phyloP scores from a whole-genome alignment of 1,139 yeast species.

The Pichia sp. region DNA sequence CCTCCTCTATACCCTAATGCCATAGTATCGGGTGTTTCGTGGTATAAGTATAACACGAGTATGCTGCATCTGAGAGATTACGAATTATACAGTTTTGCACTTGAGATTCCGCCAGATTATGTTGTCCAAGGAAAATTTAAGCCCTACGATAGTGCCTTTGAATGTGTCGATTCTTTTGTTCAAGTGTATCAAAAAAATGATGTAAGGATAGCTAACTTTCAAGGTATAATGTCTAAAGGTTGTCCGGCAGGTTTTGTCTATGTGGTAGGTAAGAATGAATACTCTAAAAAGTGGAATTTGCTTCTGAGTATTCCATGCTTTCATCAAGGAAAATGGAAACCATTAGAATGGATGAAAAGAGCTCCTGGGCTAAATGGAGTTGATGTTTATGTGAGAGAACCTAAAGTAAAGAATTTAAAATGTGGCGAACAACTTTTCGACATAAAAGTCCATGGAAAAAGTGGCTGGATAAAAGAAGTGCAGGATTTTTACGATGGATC shows the following conservation, averaged over 20 bases:
- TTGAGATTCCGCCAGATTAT: slow-evolving; percentile 64
- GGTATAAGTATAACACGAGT: slow-evolving; percentile 72
- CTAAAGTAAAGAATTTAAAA: slow-evolving; percentile 66
- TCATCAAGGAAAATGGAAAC: slow-evolving; percentile 63
- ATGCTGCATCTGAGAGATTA: slow-evolving; percentile 66
- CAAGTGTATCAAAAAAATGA: slow-evolving; percentile 71
- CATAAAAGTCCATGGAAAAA: slow-evolving; percentile 7
- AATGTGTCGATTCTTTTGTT: slow-evolving; percentile 51
- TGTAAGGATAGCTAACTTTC: slow-evolving; percentile 66
- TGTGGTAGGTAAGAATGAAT: slow-evolving; percentile 62
- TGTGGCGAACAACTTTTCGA: slow-evolving; percentile 19
- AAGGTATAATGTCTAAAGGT: slow-evolving; percentile 72
- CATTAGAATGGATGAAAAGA: slow-evolving; percentile 58
- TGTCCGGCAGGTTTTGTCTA: slow-evolving; percentile 69
- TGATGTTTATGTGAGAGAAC: slow-evolving; percentile 79
- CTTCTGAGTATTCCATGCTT: slow-evolving; percentile 74
- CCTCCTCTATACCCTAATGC: slow-evolving; percentile 86
- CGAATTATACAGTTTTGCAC: slow-evolving; percentile 74
- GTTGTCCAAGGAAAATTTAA: slow-evolving; percentile 56
- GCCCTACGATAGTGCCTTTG: slow-evolving; percentile 40
- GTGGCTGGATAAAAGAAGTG: slow-evolving; percentile 9
- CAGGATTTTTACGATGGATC: slow-evolving; percentile 38
- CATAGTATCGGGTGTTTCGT: slow-evolving; percentile 51
- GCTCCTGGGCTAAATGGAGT: slow-evolving; percentile 50
- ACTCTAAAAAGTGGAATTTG: slow-evolving; percentile 61